Evolutionary conservation across 73 alveolate genomes (phyloP), one percentile per base, ranked within the genome.

Genomic region (Effrenium voratum): DNA sequence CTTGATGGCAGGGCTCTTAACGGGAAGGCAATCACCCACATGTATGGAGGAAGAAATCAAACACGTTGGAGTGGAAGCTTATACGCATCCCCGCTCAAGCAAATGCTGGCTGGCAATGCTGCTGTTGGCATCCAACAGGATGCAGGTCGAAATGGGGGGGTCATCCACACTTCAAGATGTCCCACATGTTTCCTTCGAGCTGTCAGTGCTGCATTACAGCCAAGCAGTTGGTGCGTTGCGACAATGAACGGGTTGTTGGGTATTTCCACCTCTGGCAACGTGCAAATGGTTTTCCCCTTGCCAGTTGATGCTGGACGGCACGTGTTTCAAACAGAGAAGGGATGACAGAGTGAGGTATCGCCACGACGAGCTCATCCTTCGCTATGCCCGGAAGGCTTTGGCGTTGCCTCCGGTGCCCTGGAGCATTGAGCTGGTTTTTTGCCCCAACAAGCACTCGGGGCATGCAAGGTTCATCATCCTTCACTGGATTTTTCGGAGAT

Each of bases 311-410:
- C n/a, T 55, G 70, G 32, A 55, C 32, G 70, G n/a, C 3, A 19
- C 47, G 5, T 73, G 22, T 50, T n/a, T 73, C n/a, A n/a, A n/a
- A n/a, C n/a, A n/a, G n/a, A n/a, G n/a, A 30, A 28, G 3, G 52
- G 84, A 73, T 26, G 22, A n/a, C 84, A 46, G 52, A n/a, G n/a
- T n/a, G 13, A 32, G 44, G 55, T 93, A 79, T 50, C 93, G 99
- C 3, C 99, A 81, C 60, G 99, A 93, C 66, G 43, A 59, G 50
- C 87, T 93, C 40, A 93, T 93, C 26, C 85, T 93, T 6, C 93
- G 77, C 40, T 93, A 93, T 55, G 93, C 88, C 2, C 93, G 99
- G 26, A 93, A 81, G 68, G 99, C 94, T 13, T n/a, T 79, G 70
- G 94, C 88, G 1, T 79, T 80, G 4, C 85, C 60, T n/a, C 76